Evolutionary conservation across 2,329 filamentous ascomycete species (phyloP).

Genomic region (Phoma sp.): DNA sequence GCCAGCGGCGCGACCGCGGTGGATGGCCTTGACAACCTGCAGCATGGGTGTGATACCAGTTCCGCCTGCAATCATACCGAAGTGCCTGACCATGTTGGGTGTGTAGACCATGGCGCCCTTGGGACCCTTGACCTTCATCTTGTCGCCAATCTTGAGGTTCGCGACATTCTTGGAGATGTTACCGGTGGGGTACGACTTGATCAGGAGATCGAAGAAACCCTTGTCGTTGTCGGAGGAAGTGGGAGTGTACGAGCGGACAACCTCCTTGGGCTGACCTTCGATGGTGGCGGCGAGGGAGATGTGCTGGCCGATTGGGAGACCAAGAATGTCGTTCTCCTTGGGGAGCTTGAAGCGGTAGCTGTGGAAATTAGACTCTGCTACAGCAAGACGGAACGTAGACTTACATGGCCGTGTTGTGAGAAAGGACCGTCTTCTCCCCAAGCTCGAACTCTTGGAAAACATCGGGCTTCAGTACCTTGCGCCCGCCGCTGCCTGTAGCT

Average conservation of each 20-base stretch:
- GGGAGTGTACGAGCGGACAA: slow-evolving; percentile 51
- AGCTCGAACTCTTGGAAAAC: slow-evolving; percentile 92
- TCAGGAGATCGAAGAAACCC: slow-evolving; percentile 93
- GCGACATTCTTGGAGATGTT: slow-evolving; percentile 97
- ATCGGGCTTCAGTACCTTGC: slow-evolving; percentile 84
- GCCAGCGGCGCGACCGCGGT: slow-evolving; percentile 74
- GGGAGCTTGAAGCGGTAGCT: slow-evolving; percentile 94
- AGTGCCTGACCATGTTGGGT: slow-evolving; percentile 93
- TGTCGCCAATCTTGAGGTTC: slow-evolving; percentile 74
- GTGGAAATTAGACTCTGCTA: slow-evolving; percentile 12
- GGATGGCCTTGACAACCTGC: slow-evolving; percentile 90
- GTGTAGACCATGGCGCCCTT: slow-evolving; percentile 98
- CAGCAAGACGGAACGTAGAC: slow-evolving; percentile 32
- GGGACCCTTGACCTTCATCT: slow-evolving; percentile 88
- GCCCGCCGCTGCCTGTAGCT: slow-evolving; percentile 71
- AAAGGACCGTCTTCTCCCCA: slow-evolving; percentile 92
- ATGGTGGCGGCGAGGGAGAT: slow-evolving; percentile 81
- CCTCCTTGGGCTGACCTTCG: slow-evolving; percentile 50
- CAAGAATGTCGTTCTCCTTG: slow-evolving; percentile 77
- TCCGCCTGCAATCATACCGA: slow-evolving; percentile 97
- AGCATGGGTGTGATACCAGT: slow-evolving; percentile 99
- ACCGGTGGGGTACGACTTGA: slow-evolving; percentile 96
- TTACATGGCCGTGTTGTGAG: slow-evolving; percentile 97
- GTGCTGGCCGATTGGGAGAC: slow-evolving; percentile 97
- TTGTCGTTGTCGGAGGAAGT: slow-evolving; percentile 57